A percentile compares a stretch with the other conserved stretches of the same genome.
Conservation (phyloP, 805 yeast species). For the Ogataea zsoltii region DNA sequence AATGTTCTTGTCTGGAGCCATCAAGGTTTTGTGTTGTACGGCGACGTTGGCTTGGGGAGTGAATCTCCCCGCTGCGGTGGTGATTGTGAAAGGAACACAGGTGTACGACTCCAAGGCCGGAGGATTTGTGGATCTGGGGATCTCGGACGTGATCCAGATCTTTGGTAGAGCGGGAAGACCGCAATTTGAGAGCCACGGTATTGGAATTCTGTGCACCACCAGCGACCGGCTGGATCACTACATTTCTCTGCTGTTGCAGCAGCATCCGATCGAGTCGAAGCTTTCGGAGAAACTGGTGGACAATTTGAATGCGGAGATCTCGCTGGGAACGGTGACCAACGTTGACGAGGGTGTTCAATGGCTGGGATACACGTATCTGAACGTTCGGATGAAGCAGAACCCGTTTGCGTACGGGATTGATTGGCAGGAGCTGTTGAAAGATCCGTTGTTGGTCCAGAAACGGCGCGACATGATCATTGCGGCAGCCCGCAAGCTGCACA, state of each 20-base stretch:
- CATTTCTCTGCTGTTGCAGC: constrained; percentile 85
- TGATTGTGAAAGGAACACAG: constrained; percentile 94
- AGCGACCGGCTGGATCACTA: constrained; percentile 83
- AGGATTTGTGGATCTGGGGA: constrained; percentile 91
- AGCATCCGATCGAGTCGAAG: constrained; percentile 92
- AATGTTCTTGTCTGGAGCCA: constrained; percentile 81
- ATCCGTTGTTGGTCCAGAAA: constrained; percentile 73
- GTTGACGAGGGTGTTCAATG: constrained; percentile 94
- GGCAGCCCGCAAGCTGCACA: constrained; percentile 83
- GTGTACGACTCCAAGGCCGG: constrained; percentile 93
- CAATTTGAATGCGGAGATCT: constrained; percentile 93
- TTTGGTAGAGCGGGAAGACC: constrained; percentile 99
- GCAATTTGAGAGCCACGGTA: constrained; percentile 88
- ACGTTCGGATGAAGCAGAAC: constrained; percentile 90
- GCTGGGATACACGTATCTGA: constrained; percentile 96
- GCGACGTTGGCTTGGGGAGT: constrained; percentile 99
- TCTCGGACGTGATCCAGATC: constrained; percentile 94
- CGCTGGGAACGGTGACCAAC: constrained; percentile 92
- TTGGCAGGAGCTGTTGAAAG: constrained; percentile 82
- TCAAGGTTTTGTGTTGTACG: constrained; percentile 90
- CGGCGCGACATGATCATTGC: constrained; percentile 72
- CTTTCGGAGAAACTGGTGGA: constrained; percentile 79
- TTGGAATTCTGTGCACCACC: constrained; percentile 86
- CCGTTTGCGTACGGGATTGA: constrained; percentile 91
- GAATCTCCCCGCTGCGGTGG: constrained; percentile 96